Evolutionary conservation across 202 grass and related monocot genomes (phyloP), one percentile per base, ranked within the genome.

Genomic region (Schoenoplectus tabernaemontani): DNA sequence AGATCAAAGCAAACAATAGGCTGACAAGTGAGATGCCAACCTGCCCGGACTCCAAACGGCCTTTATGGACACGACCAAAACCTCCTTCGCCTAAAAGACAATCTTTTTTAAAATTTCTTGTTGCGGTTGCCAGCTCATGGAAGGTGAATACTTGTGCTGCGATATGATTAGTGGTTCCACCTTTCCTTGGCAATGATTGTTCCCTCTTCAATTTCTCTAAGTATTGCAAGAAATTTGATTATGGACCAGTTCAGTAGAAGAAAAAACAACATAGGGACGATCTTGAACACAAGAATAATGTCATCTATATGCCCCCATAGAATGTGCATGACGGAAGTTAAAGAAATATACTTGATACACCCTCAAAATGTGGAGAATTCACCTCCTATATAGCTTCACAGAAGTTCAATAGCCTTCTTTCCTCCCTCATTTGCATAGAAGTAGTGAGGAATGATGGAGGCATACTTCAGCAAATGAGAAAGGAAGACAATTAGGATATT

Each of bases 11-110:
- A 57, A 3, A 78, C 23, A 80, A 15, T 71, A 47, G 65, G 56
- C 28, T 9, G 83, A 65, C 7, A 13, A 20, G 72, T 84, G 33
- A 32, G 22, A 82, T 79, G 68, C 72, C 70, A 78, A 97, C 94
- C 87, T 97, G 89, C 79, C 94, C 94, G 80, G 85, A 90, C 77
- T 97, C 94, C 84, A 90, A 85, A 19, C n/a, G 82, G 69, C 93
- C 93, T 91, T 89, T 97, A 82, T 97, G 93, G 39, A 97, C 94
- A 51, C 86, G 89, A 72, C 94, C 94, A 33, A 97, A 93, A 22
- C 91, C 94, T 41, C 94, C 94, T 90, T 97, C 91, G 64, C 94
- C 94, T 85, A 97, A 42, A 17, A 97, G 75, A 62, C 85, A 93
- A 87, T 97, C 94, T 84, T 85, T 87, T 74, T 86, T 91, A 51